Evolutionary conservation across 257 asterid species (phyloP).

Genomic region (Nicotiana otophora): DNA sequence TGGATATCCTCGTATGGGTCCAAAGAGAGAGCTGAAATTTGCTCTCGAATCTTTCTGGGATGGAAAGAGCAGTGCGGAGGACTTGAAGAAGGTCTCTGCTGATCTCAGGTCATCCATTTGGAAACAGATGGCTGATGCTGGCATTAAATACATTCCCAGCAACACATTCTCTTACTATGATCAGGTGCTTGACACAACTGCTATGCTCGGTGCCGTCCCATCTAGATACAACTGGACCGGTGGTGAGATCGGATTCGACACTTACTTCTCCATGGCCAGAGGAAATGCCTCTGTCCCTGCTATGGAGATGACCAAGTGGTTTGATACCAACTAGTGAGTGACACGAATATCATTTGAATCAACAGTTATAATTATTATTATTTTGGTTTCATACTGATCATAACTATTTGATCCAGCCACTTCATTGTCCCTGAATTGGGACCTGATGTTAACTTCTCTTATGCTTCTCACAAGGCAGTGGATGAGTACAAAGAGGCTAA

Average conservation of each 20-base stretch:
- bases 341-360: not conserved
- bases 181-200: constrained; percentile 71
- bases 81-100: constrained; percentile 57
- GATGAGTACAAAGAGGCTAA: constrained; percentile 90
- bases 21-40: constrained; percentile 89
- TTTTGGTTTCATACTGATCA: not conserved
- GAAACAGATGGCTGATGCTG: constrained; percentile 82
- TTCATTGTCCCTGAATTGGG: constrained; percentile 91
- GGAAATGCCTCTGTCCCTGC: constrained; percentile 99
- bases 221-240: constrained; percentile 83
- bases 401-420: constrained; percentile 52
- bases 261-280: constrained; percentile 98
- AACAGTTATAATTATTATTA: not conserved
- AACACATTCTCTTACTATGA: constrained; percentile 83
- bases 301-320: constrained; percentile 99
- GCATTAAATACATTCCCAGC: constrained; percentile 80
- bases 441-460: constrained; percentile 71
- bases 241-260: constrained; percentile 79
- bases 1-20: constrained; percentile 94
- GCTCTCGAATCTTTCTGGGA: constrained; percentile 88
- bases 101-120: constrained; percentile 60
- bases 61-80: constrained; percentile 58
- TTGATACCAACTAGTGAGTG: constrained; percentile 96
- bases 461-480: constrained; percentile 93
- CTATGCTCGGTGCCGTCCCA: constrained; percentile 92